These are phyloP conservation scores for Vanilla planifolia DNA, from an alignment of 106 monocot genomes.

Conservation along the genomic window DNA sequence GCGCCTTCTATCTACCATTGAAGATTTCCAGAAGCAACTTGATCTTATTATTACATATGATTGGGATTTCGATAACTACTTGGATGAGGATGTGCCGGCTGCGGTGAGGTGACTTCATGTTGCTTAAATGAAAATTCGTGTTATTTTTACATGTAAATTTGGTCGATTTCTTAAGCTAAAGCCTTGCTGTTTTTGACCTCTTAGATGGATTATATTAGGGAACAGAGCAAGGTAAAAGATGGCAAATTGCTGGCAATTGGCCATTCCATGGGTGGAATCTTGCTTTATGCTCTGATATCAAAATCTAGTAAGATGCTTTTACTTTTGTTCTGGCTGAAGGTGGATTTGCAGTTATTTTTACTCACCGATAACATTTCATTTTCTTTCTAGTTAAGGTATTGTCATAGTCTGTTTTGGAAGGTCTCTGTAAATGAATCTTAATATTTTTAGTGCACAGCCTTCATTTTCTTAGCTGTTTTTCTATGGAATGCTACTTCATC, in stretches of 20 bases:
- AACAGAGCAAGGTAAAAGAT: conserved; percentile 56
- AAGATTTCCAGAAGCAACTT: conserved; percentile 89
- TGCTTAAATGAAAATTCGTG: conserved; percentile 8
- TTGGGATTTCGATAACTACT: conserved; percentile 96
- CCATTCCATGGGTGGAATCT: conserved; percentile 96
- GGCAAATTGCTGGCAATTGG: conserved; percentile 86
- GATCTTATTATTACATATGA: conserved; percentile 77
- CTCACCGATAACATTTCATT: background rate
- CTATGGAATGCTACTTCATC: background rate
- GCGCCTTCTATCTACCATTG: conserved; percentile 65
- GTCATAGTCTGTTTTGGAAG: too few relatives aligned
- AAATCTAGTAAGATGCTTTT: conserved; percentile 48
- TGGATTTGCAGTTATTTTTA: background rate
- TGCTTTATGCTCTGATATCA: conserved; percentile 87
- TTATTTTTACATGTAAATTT: background rate
- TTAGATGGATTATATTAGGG: conserved; percentile 85
- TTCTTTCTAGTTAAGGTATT: background rate
- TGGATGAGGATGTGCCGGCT: conserved; percentile 95
- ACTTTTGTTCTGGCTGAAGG: background rate
- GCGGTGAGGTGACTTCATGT: conserved; percentile 65
- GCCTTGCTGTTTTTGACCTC: background rate
- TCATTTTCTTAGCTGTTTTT: background rate
- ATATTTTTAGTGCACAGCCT: background rate
- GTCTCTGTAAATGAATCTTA: background rate
- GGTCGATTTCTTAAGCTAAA: background rate